Evolutionary conservation across 169 alveolate genomes (phyloP), one percentile per base, ranked within the genome.

Genomic region (Eimeria praecox): DNA sequence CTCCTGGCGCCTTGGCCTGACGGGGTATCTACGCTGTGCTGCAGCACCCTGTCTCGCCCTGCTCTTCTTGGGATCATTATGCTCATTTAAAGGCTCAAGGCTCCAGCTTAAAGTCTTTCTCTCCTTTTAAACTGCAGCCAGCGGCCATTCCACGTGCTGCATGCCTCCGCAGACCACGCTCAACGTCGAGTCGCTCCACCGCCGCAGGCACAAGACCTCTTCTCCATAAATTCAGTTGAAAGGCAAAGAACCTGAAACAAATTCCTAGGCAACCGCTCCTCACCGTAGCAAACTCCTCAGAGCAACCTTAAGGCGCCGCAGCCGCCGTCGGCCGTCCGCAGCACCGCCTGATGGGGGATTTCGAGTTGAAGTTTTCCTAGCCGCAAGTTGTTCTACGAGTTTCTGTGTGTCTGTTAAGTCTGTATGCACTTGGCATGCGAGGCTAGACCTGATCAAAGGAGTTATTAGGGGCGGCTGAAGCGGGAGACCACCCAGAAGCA

Each of bases 41-140:
- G 90, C 90, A 49, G 69, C 90, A 80, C 90, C 30, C 90, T 80
- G 90, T 80, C 90, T 80, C 90, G 40, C 44, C 71, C 90, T 14
- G 46, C 59, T 35, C 62, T 80, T n/a, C 56, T 44, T 30, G 75
- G 20, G 42, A 16, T 49, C 90, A 44, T 49, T 80, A 52, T 9
- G 38, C 22, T 69, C 90, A 42, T 35, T 12, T 40, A 22, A 33
- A 49, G 40, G 22, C 33, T 18, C 90, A 80, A n/a, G 24, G 30
- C 44, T 12, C 20, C 59, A 9, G 16, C 90, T 20, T 27, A 46
- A 49, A 35, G 30, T 44, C 54, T 75, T 75, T 75, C 86, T 75
- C 54, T 35, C 12, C 54, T 33, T 38, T 44, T 44, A 64, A 64
- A 64, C 75, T 64, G 75, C 75, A 64, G 35, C 75, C 75, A 27